Conservation (phyloP, 257 asterid genomes). For the Catharanthus roseus region DNA sequence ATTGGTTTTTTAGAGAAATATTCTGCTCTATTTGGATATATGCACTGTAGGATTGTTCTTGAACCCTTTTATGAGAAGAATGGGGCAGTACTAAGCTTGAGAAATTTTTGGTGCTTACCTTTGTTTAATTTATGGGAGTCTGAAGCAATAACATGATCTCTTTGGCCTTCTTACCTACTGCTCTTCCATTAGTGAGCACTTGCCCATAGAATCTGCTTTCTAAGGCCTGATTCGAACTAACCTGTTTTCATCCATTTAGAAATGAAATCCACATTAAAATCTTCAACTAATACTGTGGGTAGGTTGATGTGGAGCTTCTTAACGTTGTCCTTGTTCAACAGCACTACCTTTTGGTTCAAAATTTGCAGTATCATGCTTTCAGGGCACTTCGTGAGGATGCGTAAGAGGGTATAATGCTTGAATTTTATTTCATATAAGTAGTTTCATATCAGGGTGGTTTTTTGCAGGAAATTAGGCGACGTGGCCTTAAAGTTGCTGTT, state of each 20-base stretch:
- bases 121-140: background rate
- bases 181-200: background rate
- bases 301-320: background rate
- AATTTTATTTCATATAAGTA: background rate
- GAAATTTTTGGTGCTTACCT: background rate
- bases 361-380: background rate
- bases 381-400: background rate
- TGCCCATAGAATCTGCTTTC: background rate
- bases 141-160: background rate
- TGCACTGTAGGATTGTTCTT: background rate
- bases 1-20: background rate
- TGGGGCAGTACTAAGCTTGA: background rate
- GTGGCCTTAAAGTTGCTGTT: slow-evolving; percentile 80
- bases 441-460: slow-evolving; percentile 9
- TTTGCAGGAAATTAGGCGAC: slow-evolving; percentile 77
- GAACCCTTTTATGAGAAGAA: background rate
- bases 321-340: background rate
- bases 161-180: background rate
- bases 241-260: background rate
- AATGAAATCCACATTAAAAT: background rate
- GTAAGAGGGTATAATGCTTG: background rate
- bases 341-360: background rate
- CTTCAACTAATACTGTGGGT: background rate
- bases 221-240: background rate
- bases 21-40: background rate